Percentiles rank a stretch among this genome's conserved stretches.
phyloP scores from a whole-genome alignment of 1,139 yeast species.

The Pichia sp. region DNA sequence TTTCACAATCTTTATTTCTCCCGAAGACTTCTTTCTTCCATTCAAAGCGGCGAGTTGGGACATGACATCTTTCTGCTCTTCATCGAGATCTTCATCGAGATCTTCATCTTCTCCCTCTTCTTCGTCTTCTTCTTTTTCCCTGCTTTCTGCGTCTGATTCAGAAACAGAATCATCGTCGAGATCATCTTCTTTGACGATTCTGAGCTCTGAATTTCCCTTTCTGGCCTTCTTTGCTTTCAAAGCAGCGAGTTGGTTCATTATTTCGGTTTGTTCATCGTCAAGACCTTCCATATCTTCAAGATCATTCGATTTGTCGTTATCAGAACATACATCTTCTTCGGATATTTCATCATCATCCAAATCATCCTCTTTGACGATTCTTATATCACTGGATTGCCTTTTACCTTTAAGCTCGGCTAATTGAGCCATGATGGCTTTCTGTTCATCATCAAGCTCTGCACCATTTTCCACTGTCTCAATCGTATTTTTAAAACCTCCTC shows the following conservation, averaged over 20 bases:
- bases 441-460: constrained; percentile 13
- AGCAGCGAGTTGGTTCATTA: constrained; percentile 10
- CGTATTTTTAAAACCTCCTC: constrained; percentile 14
- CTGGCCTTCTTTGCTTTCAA: constrained; percentile 12
- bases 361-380: constrained; percentile 19
- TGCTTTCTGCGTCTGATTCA: constrained; percentile 4
- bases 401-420: constrained; percentile 11
- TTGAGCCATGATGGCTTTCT: constrained; percentile 13
- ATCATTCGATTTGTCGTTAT: constrained; percentile 3
- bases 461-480: constrained; percentile 11
- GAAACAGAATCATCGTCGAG: constrained; percentile 18
- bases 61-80: constrained; percentile 14
- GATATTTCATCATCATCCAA: constrained; percentile 1
- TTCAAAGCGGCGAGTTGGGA: constrained; percentile 10
- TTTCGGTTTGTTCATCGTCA: constrained; percentile 13
- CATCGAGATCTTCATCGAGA: constrained; percentile 14
- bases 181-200: constrained; percentile 21
- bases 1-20: constrained; percentile 19
- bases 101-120: constrained; percentile 11
- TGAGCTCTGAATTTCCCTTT: constrained; percentile 3
- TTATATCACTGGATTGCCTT: constrained; percentile 10
- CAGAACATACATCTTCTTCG: constrained; percentile 16
- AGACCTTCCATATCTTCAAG: constrained; percentile 12
- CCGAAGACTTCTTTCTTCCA: constrained; percentile 3
- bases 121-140: constrained; percentile 5